These are phyloP conservation scores for Nothomitra cinnamomea DNA, from an alignment of 2,329 filamentous ascomycete species.

Conservation along the genomic window DNA sequence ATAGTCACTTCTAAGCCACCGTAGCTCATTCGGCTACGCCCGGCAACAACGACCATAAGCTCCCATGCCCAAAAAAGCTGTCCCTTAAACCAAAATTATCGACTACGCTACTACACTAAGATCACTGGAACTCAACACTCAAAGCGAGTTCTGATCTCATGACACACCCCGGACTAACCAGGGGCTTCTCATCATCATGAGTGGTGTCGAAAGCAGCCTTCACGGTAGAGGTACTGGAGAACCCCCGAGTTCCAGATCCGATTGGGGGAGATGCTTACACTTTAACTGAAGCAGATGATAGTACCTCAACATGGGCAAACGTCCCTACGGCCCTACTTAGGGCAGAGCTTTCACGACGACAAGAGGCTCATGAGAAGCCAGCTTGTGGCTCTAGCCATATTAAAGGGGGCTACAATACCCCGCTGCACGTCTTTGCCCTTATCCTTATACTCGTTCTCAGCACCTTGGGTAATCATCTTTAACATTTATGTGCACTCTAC, in stretches of 20 bases:
- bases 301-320: background rate
- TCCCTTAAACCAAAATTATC: background rate
- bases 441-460: slow-evolving; percentile 38
- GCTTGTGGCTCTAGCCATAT: slow-evolving; percentile 32
- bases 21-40: background rate
- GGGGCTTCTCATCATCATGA: too few species aligned
- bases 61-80: background rate
- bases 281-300: too few species aligned
- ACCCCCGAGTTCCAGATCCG: too few species aligned
- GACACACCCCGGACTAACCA: too few species aligned
- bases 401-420: slow-evolving; percentile 34
- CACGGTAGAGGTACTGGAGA: too few species aligned
- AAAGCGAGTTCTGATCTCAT: too few species aligned
- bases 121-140: too few species aligned
- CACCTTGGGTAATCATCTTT: slow-evolving; percentile 27
- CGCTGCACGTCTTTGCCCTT: slow-evolving; percentile 39
- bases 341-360: slow-evolving; percentile 19
- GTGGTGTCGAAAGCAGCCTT: too few species aligned
- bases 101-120: background rate
- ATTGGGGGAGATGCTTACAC: too few species aligned
- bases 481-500: background rate
- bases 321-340: slow-evolving; percentile 1
- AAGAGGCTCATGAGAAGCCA: slow-evolving; percentile 25
- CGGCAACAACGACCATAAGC: background rate
- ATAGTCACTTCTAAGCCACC: background rate